Evolutionary conservation across 495 filamentous ascomycete genomes (phyloP).

Genomic region (Trichocladium antarcticum): DNA sequence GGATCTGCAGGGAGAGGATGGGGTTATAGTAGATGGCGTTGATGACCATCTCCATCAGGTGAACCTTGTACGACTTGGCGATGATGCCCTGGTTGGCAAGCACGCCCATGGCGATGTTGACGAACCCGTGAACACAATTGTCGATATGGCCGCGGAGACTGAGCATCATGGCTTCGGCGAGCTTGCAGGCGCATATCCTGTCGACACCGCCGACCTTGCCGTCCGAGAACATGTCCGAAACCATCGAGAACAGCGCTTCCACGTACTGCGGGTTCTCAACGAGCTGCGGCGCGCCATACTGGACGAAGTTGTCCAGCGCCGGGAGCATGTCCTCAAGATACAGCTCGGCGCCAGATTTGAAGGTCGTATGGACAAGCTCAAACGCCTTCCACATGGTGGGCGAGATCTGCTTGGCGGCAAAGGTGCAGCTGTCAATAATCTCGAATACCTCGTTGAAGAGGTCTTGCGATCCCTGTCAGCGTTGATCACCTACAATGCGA

Average conservation of each 20-base stretch:
- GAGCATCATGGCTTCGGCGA: conserved; percentile 93
- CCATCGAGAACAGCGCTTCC: conserved; percentile 75
- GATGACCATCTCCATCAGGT: conserved; percentile 98
- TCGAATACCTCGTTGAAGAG: conserved; percentile 97
- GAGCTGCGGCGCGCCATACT: conserved; percentile 72
- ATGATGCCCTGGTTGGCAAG: conserved; percentile 59
- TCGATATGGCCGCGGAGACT: conserved; percentile 87
- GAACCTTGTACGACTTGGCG: conserved; percentile 83
- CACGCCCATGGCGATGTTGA: conserved; percentile 76
- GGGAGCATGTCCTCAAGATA: conserved; percentile 99
- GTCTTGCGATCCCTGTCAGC: conserved; percentile 36
- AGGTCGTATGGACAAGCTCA: conserved; percentile 88
- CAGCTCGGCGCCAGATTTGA: conserved; percentile 91
- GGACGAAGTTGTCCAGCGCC: conserved; percentile 91
- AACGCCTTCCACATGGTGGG: conserved; percentile 98
- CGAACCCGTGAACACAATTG: conserved; percentile 71
- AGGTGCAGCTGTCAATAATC: conserved; percentile 99
- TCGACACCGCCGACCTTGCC: conserved; percentile 90
- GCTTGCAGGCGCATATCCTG: conserved; percentile 96
- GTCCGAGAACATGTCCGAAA: conserved; percentile 54
- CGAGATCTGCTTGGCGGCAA: conserved; percentile 88
- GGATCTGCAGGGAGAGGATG: conserved; percentile 61
- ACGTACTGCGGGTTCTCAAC: conserved; percentile 77
- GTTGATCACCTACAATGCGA: not conserved
- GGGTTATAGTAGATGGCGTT: conserved; percentile 98